Evolutionary conservation across 306 rosid species (phyloP), one percentile per base, ranked within the genome.

Genomic region (Dryas octopetala): DNA sequence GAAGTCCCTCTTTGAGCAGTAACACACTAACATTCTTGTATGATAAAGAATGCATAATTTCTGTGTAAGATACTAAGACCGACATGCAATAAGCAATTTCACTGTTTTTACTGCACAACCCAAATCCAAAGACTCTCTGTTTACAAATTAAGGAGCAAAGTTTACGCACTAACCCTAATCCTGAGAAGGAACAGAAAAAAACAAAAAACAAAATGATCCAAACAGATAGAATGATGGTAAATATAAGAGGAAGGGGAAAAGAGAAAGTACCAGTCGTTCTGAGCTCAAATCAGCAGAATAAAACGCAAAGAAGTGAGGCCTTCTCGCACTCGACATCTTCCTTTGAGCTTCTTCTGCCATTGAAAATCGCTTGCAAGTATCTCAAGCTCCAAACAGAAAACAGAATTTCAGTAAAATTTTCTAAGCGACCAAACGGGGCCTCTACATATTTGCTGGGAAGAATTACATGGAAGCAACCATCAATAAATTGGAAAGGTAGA

Each of bases 281-380:
- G 96, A 84, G 85, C 80, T 79, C 43, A 82, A 74, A 68, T 85
- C 73, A 51, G 93, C 72, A 28, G 97, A 91, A 85, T 80, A 91
- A 53, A 89, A 79, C 67, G 85, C 84, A 73, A 85, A 91, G 86
- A 93, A 93, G 79, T 85, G 85, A 88, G 96, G 97, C 78, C 73
- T 86, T 82, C 88, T 89, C 75, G 69, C 84, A 74, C 79, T 88
- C 19, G 84, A 63, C 86, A 74, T 85, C 28, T 68, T 79, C 74
- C 74, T 83, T 60, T 66, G 75, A 73, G 74, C 64, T 74, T 75
- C 90, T 46, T 80, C 81, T 0, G 75, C 97, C 96, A 84, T 89
- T 14, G 78, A 74, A 62, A 66, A 51, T 11, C 45, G 74, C 8
- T 62, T 76, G 66, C 26, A 61, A 41, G 60, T 73, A 32, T 71